phyloP scores from a whole-genome alignment of 140 eudicot genomes.

The Oenanthe javanica region DNA sequence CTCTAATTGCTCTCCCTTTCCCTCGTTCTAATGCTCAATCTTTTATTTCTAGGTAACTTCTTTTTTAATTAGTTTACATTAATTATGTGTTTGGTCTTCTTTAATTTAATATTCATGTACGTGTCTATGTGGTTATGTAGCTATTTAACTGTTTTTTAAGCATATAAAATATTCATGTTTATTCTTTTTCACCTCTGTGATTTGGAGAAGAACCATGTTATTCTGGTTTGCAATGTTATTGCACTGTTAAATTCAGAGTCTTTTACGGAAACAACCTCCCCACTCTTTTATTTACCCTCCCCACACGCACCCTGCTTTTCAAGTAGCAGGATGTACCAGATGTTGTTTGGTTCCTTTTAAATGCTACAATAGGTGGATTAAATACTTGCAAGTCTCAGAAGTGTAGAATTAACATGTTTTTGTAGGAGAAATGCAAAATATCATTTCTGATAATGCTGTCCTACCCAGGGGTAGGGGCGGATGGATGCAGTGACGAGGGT shows the following conservation, averaged over 20 bases:
- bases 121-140: not conserved
- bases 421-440: not conserved
- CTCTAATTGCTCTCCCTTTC: slow-evolving; percentile 19
- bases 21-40: slow-evolving; percentile 17
- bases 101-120: not conserved
- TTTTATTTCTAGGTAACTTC: slow-evolving; percentile 37
- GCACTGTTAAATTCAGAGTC: not conserved
- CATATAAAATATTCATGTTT: not conserved
- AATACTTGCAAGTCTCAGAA: not conserved
- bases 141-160: not conserved
- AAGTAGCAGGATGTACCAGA: not conserved
- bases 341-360: not conserved
- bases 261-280: not conserved
- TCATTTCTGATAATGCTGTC: slow-evolving; percentile 6
- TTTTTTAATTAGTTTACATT: too few relatives aligned
- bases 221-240: not conserved
- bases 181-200: not conserved
- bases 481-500: not conserved
- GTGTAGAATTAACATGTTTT: not conserved
- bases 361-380: not conserved
- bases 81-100: too few relatives aligned
- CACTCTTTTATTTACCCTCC: not conserved
- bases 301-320: not conserved
- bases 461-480: not conserved
- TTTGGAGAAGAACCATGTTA: not conserved